Conservation (phyloP, 768 basidiomycete genomes). For the Suillus ampliporus region DNA sequence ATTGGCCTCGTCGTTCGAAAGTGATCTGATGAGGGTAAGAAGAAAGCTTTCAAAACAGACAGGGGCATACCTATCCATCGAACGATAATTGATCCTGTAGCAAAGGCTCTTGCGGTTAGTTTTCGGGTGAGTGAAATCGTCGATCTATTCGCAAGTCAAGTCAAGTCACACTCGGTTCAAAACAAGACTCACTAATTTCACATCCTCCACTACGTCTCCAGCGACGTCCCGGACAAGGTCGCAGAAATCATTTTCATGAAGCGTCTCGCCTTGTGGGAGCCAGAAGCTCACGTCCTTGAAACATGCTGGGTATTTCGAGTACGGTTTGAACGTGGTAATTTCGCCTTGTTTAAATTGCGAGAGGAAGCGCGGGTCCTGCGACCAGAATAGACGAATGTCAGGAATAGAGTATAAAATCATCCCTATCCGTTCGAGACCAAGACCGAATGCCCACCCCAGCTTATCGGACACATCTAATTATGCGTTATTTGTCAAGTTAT, state of each 20-base stretch:
- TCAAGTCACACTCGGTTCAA: neutral
- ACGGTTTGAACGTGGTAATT: slow-evolving; percentile 86
- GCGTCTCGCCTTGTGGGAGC: slow-evolving; percentile 57
- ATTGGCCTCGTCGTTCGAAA: slow-evolving; percentile 91
- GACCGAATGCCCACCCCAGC: slow-evolving; percentile 97
- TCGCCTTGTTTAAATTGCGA: slow-evolving; percentile 81
- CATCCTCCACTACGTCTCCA: slow-evolving; percentile 91
- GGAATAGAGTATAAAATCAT: slow-evolving; percentile 98
- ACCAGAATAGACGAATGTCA: slow-evolving; percentile 99
- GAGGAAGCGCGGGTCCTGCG: slow-evolving; percentile 83
- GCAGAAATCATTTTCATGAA: slow-evolving; percentile 98
- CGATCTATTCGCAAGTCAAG: slow-evolving; percentile 64
- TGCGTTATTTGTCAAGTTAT: slow-evolving; percentile 16
- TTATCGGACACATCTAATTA: slow-evolving; percentile 74
- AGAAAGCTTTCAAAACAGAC: slow-evolving; percentile 3
- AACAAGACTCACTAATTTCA: slow-evolving; percentile 66
- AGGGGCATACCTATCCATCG: slow-evolving; percentile 84
- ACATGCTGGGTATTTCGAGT: slow-evolving; percentile 91
- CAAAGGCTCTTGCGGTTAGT: slow-evolving; percentile 80
- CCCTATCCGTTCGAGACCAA: slow-evolving; percentile 95
- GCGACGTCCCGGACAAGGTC: slow-evolving; percentile 92
- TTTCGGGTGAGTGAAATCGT: slow-evolving; percentile 90
- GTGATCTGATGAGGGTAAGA: slow-evolving; percentile 54
- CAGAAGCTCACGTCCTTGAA: slow-evolving; percentile 98
- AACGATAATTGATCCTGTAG: slow-evolving; percentile 92